These are phyloP conservation scores for Ceratobasidium sp. DNA, from an alignment of 1,284 basidiomycete species.

Conservation along the genomic window DNA sequence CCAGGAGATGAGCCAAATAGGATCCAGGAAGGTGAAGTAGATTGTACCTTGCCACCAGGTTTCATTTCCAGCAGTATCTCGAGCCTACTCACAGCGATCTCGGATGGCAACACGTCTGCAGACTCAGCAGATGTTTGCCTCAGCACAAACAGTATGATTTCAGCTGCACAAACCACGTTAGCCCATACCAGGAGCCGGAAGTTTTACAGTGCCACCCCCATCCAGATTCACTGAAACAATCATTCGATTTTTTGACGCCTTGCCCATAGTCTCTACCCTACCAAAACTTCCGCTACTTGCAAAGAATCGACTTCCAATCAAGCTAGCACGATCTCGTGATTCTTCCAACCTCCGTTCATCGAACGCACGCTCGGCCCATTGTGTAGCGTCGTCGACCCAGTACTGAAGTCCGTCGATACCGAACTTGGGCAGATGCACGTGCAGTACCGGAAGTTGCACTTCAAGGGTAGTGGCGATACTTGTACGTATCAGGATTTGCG, in stretches of 20 bases:
- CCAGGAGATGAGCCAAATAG: slow-evolving; percentile 20
- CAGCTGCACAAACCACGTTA: slow-evolving; percentile 55
- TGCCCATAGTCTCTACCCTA: slow-evolving; percentile 58
- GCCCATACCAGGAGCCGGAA: slow-evolving; percentile 15
- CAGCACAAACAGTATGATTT: slow-evolving; percentile 63
- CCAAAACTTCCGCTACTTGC: slow-evolving; percentile 60
- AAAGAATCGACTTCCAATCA: slow-evolving; percentile 89
- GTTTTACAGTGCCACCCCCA: slow-evolving; percentile 64
- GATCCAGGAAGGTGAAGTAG: not conserved
- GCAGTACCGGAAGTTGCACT: slow-evolving; percentile 74
- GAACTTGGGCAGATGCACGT: slow-evolving; percentile 73
- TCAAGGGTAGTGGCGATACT: slow-evolving; percentile 59
- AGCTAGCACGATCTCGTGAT: slow-evolving; percentile 64
- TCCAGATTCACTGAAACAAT: slow-evolving; percentile 60
- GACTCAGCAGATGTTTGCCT: slow-evolving; percentile 53
- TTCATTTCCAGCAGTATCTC: slow-evolving; percentile 76
- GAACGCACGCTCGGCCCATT: slow-evolving; percentile 67
- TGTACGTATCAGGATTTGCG: slow-evolving; percentile 39
- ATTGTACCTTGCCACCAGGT: slow-evolving; percentile 74
- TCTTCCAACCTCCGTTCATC: slow-evolving; percentile 53
- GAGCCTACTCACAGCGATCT: slow-evolving; percentile 72
- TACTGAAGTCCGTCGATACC: slow-evolving; percentile 82
- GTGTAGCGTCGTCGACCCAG: slow-evolving; percentile 85
- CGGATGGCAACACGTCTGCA: slow-evolving; percentile 63
- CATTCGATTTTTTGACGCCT: slow-evolving; percentile 61